phyloP scores from a whole-genome alignment of 2,329 filamentous ascomycete species.

The Phialophora expanda region DNA sequence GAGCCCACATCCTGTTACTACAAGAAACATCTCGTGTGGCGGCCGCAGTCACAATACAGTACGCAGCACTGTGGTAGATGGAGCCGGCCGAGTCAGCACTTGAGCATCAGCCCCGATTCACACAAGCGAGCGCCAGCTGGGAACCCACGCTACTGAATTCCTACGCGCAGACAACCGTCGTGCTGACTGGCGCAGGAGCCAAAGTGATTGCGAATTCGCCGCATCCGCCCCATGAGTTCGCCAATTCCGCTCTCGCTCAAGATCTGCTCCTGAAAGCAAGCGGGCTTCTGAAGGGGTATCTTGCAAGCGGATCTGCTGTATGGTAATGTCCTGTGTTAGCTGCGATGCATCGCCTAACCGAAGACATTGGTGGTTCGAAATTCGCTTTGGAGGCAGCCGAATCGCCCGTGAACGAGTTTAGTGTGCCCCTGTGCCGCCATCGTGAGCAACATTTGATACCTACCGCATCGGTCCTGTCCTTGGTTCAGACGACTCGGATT shows the following conservation, averaged over 20 bases:
- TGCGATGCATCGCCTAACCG: neutral
- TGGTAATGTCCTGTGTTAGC: neutral
- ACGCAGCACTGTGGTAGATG: neutral
- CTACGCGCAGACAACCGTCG: neutral
- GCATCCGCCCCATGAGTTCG: neutral
- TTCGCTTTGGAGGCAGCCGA: neutral
- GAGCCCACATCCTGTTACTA: neutral
- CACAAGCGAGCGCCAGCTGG: neutral
- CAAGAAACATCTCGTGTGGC: neutral
- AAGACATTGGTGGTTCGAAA: neutral
- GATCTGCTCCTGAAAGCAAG: neutral
- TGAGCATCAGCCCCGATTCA: neutral
- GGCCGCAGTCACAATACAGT: neutral
- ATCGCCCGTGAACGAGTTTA: neutral
- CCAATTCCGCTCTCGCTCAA: neutral
- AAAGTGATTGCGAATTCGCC: neutral
- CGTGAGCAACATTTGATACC: neutral
- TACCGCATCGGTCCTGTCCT: neutral
- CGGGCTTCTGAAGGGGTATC: neutral
- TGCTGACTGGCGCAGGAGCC: constrained; percentile 16
- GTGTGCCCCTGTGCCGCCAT: neutral
- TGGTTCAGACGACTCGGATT: neutral
- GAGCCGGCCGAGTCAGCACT: neutral
- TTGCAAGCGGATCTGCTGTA: neutral
- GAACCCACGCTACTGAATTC: neutral